These are phyloP conservation scores for Fusarium miscanthi DNA, from an alignment of 2,329 filamentous ascomycete species.

Conservation along the genomic window DNA sequence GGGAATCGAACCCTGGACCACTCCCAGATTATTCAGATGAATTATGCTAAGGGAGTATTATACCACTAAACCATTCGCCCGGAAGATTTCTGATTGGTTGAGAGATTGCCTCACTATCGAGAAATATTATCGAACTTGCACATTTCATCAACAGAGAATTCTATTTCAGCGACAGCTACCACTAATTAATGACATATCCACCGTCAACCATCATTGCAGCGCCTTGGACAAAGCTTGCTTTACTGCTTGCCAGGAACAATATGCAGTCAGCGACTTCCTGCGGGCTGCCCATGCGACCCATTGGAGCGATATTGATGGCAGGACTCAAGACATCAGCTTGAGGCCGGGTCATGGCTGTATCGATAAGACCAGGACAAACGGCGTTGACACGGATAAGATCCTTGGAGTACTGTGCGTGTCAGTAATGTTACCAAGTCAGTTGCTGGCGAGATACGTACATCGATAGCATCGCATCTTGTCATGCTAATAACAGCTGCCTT, in stretches of 20 bases:
- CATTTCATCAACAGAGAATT: neutral
- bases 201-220: slow-evolving; percentile 65
- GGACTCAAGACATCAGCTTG: slow-evolving; percentile 20
- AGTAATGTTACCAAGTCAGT: accelerated
- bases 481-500: slow-evolving; percentile 69
- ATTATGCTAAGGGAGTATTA: slow-evolving; percentile 20
- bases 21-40: slow-evolving; percentile 1
- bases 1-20: slow-evolving; percentile 13
- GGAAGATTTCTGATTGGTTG: slow-evolving; percentile 4
- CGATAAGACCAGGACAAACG: slow-evolving; percentile 73
- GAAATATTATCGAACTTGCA: accelerated
- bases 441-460: neutral
- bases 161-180: neutral
- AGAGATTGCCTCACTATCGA: accelerated
- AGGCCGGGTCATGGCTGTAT: slow-evolving; percentile 59
- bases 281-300: slow-evolving; percentile 62
- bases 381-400: slow-evolving; percentile 62
- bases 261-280: slow-evolving; percentile 62
- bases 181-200: slow-evolving; percentile 61
- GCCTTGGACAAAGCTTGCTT: slow-evolving; percentile 63
- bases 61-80: slow-evolving; percentile 22
- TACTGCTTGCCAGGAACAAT: slow-evolving; percentile 60
- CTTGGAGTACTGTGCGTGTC: slow-evolving; percentile 57
- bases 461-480: slow-evolving; percentile 60
- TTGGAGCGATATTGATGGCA: slow-evolving; percentile 55